Evolutionary conservation across 2,329 filamentous ascomycete genomes (phyloP), one percentile per base, ranked within the genome.

Genomic region (Daldinia sp.): DNA sequence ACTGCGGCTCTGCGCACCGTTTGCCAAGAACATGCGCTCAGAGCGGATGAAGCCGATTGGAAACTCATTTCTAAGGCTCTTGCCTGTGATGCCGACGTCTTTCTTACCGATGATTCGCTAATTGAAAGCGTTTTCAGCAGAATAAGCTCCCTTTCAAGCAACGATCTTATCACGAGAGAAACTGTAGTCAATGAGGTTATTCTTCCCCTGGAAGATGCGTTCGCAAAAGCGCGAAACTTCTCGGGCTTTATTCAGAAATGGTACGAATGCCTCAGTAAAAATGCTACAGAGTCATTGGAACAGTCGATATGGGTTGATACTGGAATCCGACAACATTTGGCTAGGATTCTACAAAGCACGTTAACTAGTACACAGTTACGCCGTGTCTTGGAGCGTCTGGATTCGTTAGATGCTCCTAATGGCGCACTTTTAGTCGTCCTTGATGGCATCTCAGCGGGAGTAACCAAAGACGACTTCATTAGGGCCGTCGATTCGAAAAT

Each of bases 1-100:
- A 72, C 77, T 4, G 58, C 69, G 25, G 69, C 71, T 4, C 68
- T 80, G 11, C 73, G 73, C n/a, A 58, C 64, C 3, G 63, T 80
- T 39, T 73, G 73, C 29, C 68, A 67, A 11, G 63, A 73, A 19
- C 70, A 73, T 63, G 73, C 71, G 34, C 51, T 72, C 66, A 29
- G 56, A 10, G 61, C 72, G 48, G 64, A 63, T 6, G 59, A 62
- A 34, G 72, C 73, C 1, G 74, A 81, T 51, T 82, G 80, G 78
- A 58, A 66, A 1, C 64, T 84, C 17, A 55, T 83, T 17, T 75
- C 77, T 10, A 75, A 77, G 27, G 70, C 82, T n/a, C 71, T 83
- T 15, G 70, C 74, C 19, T 77, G 82, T 51, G 81, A 84, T 64
- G 68, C 79, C 2, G 79, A 79, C 62, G 76, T 81, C 4, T 82